Conservation (phyloP, 345 rosid species). For the Viola odorata region DNA sequence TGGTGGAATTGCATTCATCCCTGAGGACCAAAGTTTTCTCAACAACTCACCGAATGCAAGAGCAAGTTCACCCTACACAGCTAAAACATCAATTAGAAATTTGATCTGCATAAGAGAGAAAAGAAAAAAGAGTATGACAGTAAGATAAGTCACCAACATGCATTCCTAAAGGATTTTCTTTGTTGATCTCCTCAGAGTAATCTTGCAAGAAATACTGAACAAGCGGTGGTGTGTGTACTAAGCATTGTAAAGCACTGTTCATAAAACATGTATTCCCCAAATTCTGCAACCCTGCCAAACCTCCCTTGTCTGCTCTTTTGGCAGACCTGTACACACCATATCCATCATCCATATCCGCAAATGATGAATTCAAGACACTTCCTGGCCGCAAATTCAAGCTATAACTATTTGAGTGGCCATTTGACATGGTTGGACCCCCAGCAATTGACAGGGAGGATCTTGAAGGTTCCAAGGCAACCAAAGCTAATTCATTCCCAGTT, state of each 20-base stretch:
- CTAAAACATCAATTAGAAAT: conserved; percentile 27
- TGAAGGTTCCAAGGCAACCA: conserved; percentile 64
- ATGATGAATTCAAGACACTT: conserved; percentile 35
- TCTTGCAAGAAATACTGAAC: conserved; percentile 82
- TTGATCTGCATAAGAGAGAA: neutral
- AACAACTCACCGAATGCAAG: conserved; percentile 77
- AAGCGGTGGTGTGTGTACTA: conserved; percentile 77
- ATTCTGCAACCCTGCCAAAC: conserved; percentile 88
- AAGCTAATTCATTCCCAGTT: conserved; percentile 62
- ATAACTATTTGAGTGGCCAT: conserved; percentile 54
- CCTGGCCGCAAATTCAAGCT: conserved; percentile 34
- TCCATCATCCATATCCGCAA: conserved; percentile 33
- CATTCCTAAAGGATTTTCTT: conserved; percentile 84
- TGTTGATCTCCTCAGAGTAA: conserved; percentile 69
- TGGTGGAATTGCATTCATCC: conserved; percentile 56
- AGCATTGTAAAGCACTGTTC: conserved; percentile 92
- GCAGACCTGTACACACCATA: conserved; percentile 33
- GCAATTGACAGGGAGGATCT: conserved; percentile 61
- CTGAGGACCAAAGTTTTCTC: conserved; percentile 81
- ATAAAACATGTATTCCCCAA: conserved; percentile 96
- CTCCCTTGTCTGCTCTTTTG: conserved; percentile 56
- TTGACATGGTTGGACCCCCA: conserved; percentile 72
- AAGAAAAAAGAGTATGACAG: conserved; percentile 5
- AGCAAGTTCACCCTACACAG: conserved; percentile 89
- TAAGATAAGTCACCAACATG: conserved; percentile 45